Evolutionary conservation across 768 basidiomycete species (phyloP).

Genomic region (Suillus occidentalis): DNA sequence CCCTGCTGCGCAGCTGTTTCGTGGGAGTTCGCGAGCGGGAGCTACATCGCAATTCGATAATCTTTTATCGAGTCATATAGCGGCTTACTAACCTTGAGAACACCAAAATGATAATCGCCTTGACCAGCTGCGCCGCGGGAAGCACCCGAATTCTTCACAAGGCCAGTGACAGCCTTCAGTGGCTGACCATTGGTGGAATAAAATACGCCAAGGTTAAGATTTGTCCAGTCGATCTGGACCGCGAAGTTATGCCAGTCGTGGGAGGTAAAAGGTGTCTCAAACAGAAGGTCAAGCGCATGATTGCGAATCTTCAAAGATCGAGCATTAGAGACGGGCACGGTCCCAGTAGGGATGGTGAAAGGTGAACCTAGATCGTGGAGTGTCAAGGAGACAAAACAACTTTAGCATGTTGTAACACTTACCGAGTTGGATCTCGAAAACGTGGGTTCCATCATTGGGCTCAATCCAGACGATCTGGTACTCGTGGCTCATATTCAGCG

Average conservation of each 20-base stretch:
- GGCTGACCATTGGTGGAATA: conserved; percentile 45
- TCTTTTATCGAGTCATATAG: neutral
- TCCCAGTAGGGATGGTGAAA: conserved; percentile 51
- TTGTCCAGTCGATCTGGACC: conserved; percentile 54
- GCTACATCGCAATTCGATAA: conserved; percentile 30
- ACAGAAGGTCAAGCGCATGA: conserved; percentile 52
- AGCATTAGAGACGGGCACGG: conserved; percentile 42
- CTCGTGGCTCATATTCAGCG: conserved; percentile 56
- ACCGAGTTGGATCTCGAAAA: conserved; percentile 63
- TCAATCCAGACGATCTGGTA: conserved; percentile 68
- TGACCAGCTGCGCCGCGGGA: conserved; percentile 43
- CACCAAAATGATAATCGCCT: conserved; percentile 63
- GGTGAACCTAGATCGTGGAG: conserved; percentile 45
- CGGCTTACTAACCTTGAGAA: conserved; percentile 48
- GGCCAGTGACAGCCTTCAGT: conserved; percentile 43
- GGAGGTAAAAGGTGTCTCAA: conserved; percentile 44
- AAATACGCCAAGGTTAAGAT: conserved; percentile 47
- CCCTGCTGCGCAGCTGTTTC: conserved; percentile 47
- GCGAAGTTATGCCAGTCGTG: conserved; percentile 61
- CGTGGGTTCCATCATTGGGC: conserved; percentile 56
- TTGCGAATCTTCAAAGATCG: conserved; percentile 55
- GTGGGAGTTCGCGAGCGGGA: conserved; percentile 49
- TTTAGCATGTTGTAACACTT: conserved; percentile 9
- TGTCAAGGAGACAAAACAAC: neutral
- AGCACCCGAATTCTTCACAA: conserved; percentile 42